Evolutionary conservation across 176 grass and related monocot species (phyloP).

Genomic region (Olyra latifolia): DNA sequence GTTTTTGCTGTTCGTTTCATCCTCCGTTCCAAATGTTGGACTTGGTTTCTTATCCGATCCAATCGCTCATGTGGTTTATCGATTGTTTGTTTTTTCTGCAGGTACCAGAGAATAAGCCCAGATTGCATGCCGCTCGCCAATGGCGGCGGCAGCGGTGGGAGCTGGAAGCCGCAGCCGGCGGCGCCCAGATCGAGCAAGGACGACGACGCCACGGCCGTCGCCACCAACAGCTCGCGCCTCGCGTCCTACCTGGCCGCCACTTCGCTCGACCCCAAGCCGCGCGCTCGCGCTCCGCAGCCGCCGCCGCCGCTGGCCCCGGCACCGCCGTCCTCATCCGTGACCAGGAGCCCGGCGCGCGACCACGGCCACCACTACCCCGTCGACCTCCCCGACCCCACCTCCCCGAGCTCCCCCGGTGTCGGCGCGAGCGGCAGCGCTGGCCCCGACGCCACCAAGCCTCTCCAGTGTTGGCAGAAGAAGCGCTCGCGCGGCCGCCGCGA

Average conservation of each 20-base stretch:
- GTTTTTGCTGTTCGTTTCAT: not conserved
- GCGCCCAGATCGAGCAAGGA: conserved; percentile 47
- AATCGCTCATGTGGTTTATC: not conserved
- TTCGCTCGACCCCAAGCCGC: conserved; percentile 33
- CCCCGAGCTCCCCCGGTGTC: not conserved
- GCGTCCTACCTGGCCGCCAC: conserved; percentile 24
- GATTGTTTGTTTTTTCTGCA: conserved; percentile 31
- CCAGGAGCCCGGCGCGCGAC: conserved; percentile 26
- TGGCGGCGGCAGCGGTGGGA: conserved; percentile 12
- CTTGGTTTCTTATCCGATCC: conserved; percentile 33
- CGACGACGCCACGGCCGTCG: conserved; percentile 19
- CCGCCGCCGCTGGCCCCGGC: not conserved
- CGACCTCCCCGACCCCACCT: not conserved
- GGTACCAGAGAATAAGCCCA: conserved; percentile 60
- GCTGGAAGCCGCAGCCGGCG: conserved; percentile 15
- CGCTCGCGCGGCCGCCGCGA: conserved; percentile 63
- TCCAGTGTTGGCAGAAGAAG: conserved; percentile 84
- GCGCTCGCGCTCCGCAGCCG: conserved; percentile 24
- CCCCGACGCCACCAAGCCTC: conserved; percentile 28
- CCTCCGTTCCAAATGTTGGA: conserved; percentile 12
- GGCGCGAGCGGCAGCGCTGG: not conserved
- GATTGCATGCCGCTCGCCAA: conserved; percentile 53
- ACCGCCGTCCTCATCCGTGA: conserved; percentile 6
- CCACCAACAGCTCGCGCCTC: conserved; percentile 19
- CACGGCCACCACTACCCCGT: conserved; percentile 2